Base-by-base conservation (phyloP, 2,329 filamentous ascomycete genomes). In the Penicillium sp. region DNA sequence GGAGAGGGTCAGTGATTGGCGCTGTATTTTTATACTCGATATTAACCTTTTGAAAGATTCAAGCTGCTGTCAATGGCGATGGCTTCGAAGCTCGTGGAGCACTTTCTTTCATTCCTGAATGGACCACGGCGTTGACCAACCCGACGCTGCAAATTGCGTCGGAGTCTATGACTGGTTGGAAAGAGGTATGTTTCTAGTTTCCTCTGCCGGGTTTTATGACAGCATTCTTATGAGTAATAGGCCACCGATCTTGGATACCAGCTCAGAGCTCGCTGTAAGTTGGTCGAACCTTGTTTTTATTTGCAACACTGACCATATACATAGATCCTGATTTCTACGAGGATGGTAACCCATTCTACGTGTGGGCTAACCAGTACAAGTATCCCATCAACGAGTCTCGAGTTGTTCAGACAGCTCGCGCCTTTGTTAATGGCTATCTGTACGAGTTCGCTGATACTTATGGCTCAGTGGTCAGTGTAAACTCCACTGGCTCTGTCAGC, bases 291-390 rank as follows among this genome's bases (percentile, higher is more conserved):
- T 33, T 9, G 24, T 37, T 35, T 13, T 5, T n/a, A 24, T 11
- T 4, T 10, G 14, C 19, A 42, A 51, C 8, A 56, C 27, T 42
- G 35, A 44, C 27, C 24, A 29, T 56, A 7, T 39, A 49, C n/a
- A 50, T 70, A 63, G 82, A 80, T 64, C 76, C 79, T 0, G 70
- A 81, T 37, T 77, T 88, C 19, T 81, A 81, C 59, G 65, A 74
- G 26, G 75, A 80, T 56, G 77, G 78, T 54, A 75, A 72, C 0
- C 74, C 76, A 1, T 87, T 88, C 63, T 76, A 81, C 9, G 81
- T 87, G 7, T 90, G 85, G 84, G 81, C 85, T 19, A 90, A 89
- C 68, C 83, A 86, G 63, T 89, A 89, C 69, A 81, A 83, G 6
- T 81, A 84, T 6, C 67, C 68, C 3, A 66, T 71, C 61, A 57